A percentile compares a stretch with the other conserved stretches of the same genome.
phyloP scores from a whole-genome alignment of 768 basidiomycete genomes.

The Boletellus ananas region DNA sequence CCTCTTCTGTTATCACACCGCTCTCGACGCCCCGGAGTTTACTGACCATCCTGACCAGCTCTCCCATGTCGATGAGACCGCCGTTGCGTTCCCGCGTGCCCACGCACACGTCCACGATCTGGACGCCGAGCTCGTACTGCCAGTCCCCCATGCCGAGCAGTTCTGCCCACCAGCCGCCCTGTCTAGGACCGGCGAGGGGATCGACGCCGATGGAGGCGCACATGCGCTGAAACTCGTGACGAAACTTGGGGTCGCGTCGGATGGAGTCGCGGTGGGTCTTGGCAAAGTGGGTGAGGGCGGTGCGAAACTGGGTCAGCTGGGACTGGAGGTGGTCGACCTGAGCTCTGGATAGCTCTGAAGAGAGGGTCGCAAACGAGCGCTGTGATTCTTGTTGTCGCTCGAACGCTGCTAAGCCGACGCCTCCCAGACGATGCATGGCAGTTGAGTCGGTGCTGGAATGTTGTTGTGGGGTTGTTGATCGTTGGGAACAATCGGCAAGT shows the following conservation, averaged over 20 bases:
- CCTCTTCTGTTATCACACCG: constrained; percentile 78
- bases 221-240: constrained; percentile 94
- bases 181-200: constrained; percentile 86
- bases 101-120: constrained; percentile 90
- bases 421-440: background rate
- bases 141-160: constrained; percentile 87
- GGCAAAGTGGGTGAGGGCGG: constrained; percentile 76
- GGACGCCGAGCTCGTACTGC: constrained; percentile 94
- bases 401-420: background rate
- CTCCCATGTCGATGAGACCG: constrained; percentile 85
- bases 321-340: too few species aligned
- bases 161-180: constrained; percentile 92
- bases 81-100: constrained; percentile 88
- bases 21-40: constrained; percentile 67
- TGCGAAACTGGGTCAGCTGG: constrained; percentile 49
- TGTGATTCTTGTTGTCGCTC: background rate
- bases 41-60: constrained; percentile 70
- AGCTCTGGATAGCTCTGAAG: too few species aligned
- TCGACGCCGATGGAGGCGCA: constrained; percentile 94
- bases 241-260: constrained; percentile 57
- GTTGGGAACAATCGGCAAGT: too few species aligned
- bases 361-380: too few species aligned
- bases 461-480: too few species aligned
- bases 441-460: too few species aligned
- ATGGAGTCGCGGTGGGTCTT: constrained; percentile 70